Base-by-base conservation (phyloP, 2,329 filamentous ascomycete species). In the Apiospora malaysiana region DNA sequence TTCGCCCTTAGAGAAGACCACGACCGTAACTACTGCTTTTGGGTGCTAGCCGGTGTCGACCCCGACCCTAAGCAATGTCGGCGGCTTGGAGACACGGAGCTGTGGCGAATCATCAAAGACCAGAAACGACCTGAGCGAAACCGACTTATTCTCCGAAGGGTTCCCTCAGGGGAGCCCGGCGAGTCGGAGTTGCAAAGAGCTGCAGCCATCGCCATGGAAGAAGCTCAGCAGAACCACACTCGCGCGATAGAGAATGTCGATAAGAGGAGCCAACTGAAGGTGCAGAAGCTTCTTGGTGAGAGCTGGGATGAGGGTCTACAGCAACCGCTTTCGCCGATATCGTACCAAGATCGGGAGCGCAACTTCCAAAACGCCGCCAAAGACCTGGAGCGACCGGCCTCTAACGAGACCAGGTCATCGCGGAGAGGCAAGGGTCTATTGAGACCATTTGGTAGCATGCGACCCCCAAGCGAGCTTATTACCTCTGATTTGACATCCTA, bases 11-110 rank as follows among this genome's bases (percentile, higher is more conserved):
- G 94, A 27, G 94, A 97, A 78, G 93, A 95, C 73, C 94, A 98
- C 77, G 93, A 96, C 79, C 90, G 94, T 77, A 97, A 97, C 78
- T 98, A 97, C 83, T 98, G 95, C 84, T 98, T 99, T 83, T 98
- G 96, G 86, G 92, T 97, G 0, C 86, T 98, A 71, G 92, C 94
- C 75, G 95, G 95, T 68, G 85, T 94, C 49, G 94, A 98, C 66
- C 91, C 95, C 1, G 92, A 96, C 75, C 92, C 94, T 42, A 89
- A 88, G 68, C 91, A 94, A 78, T 97, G 94, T 80, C 91, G 94
- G 72, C 91, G 93, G 68, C 86, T 98, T 49, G 91, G 92, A 45
- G 96, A 99, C 77, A 91, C 90, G 5, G 96, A 99, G 80, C 85
- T 99, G 14, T 93, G 96, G 87, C 91, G 94, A 72, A 93, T 98